Base-by-base conservation (phyloP, 345 rosid species). In the Diplotaxis tenuifolia region DNA sequence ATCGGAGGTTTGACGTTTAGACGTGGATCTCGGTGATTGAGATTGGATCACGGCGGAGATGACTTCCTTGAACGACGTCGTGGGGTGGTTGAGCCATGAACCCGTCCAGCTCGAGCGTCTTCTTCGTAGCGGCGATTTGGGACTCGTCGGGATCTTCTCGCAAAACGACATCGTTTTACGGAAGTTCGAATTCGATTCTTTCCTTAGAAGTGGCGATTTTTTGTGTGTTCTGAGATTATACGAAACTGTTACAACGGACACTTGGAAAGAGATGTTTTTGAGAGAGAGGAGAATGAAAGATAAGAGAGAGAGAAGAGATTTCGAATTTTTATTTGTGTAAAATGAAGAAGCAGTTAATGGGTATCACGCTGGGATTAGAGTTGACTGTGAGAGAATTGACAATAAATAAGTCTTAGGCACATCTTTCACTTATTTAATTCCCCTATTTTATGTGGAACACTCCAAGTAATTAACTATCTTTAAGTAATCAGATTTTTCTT, bases 21-120 rank as follows among this genome's bases (percentile, higher is more conserved):
- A 61, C 57, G 59, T 79, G 32, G 76, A 61, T 66, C 83, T 79
- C 15, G 88, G 74, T 0, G 78, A 57, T 5, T 82, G 86, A 60
- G 87, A 74, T 10, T 83, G 88, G 80, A 88, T 83, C 2, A 71
- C 68, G 66, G 89, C 79, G 61, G 83, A 84, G 70, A 89, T 69
- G 0, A 81, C 88, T 45, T 87, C 81, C 52, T 85, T 88, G 65
- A 88, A 81, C 7, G 95, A 85, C 9, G 68, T n/a, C 74, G 82
- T 77, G 11, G 84, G 70, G 7, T 79, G 79, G 16, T 84, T 89
- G 27, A 83, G 69, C 96, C 90, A 86, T 62, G 85, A 56, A 36
- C 83, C 83, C 1, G 91, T 82, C 96, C 93, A 86, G 65, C 79
- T 85, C 3, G 84, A 59, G 1, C 76, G 50, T 68, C 82, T 74